Base-by-base conservation (phyloP, 768 basidiomycete species). In the Amanita inopinata region DNA sequence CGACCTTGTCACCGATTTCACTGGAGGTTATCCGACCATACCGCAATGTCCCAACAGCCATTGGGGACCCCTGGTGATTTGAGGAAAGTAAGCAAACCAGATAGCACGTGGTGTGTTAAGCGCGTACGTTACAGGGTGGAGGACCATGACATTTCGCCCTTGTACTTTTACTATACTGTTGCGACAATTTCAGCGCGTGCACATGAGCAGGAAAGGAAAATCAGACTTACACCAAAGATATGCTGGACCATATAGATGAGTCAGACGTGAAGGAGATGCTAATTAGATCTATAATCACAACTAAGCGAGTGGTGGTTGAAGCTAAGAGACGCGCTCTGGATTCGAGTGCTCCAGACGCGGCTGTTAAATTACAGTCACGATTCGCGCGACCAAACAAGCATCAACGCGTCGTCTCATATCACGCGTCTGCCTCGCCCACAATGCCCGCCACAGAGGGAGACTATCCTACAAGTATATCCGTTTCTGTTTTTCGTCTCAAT, bases 121-220 rank as follows among this genome's bases (percentile, higher is more conserved):
- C 24, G 18, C 45, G 14, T 45, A 67, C 71, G 15, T 68, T 69
- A 58, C 83, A 87, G 3, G 76, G 74, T 2, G 64, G 50, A 3
- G 74, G 69, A 0, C 78, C 81, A 58, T 78, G 76, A 54, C 84
- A 88, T 47, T 76, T 78, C 1, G 80, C 80, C 38, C 76, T 69
- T 2, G 71, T 65, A 47, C 76, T 83, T 62, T 74, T 83, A 61
- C 76, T 80, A 48, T 87, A 88, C 85, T 87, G 22, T 23, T 24
- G 43, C 23, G n/a, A 17, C 4, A 18, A 15, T 2, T 4, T 32
- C 17, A 27, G 22, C n/a, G 7, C 4, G 10, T 15, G 19, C 10
- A 27, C 12, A 8, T 11, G 38, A 46, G 20, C 28, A 14, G 10
- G 22, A 11, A 27, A 41, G 15, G 15, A 15, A 8, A 8, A 22